A percentile compares a stretch with the other conserved stretches of the same genome.
These are phyloP conservation scores for Ramularia endophylla DNA, from an alignment of 2,329 filamentous ascomycete species.

Conservation along the genomic window DNA sequence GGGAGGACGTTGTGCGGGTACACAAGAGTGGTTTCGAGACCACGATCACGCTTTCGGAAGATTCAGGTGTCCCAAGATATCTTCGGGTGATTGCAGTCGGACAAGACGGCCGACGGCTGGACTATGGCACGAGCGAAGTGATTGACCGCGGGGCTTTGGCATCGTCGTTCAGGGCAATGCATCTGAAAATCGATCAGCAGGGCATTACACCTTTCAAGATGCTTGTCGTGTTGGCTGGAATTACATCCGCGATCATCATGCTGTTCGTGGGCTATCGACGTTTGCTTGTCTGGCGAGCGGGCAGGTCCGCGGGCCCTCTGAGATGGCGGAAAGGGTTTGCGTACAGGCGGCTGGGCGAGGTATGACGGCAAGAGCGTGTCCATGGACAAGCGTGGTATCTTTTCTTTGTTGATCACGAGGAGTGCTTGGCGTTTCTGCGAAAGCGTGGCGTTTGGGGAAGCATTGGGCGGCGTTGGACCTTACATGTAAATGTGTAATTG, in stretches of 20 bases:
- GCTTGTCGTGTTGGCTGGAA: slow-evolving; percentile 16
- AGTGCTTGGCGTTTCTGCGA: no score
- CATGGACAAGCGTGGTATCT: background rate
- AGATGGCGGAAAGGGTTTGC: slow-evolving; percentile 20
- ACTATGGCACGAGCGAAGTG: slow-evolving; percentile 17
- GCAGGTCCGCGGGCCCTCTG: slow-evolving; percentile 16
- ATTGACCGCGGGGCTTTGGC: slow-evolving; percentile 21
- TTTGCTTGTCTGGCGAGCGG: slow-evolving; percentile 21
- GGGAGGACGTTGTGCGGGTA: slow-evolving; percentile 17
- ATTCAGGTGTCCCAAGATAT: slow-evolving; percentile 17
- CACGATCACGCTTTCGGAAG: slow-evolving; percentile 16
- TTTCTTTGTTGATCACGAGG: no score
- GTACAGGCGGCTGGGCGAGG: slow-evolving; percentile 20
- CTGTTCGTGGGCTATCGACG: slow-evolving; percentile 23
- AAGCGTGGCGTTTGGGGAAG: slow-evolving; percentile 1
- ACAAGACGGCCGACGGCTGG: slow-evolving; percentile 16
- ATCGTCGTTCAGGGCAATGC: slow-evolving; percentile 11
- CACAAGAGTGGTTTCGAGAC: slow-evolving; percentile 38
- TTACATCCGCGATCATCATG: slow-evolving; percentile 16
- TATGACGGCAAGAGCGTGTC: slow-evolving; percentile 15
- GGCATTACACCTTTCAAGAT: slow-evolving; percentile 15
- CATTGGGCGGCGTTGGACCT: no score
- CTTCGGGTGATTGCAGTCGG: slow-evolving; percentile 27
- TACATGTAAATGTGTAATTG: no score
- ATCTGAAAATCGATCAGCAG: slow-evolving; percentile 3